Percentiles rank a stretch among this genome's conserved stretches.
These are phyloP conservation scores for Pseudopithomyces chartarum DNA, from an alignment of 2,329 filamentous ascomycete genomes.

Conservation along the genomic window DNA sequence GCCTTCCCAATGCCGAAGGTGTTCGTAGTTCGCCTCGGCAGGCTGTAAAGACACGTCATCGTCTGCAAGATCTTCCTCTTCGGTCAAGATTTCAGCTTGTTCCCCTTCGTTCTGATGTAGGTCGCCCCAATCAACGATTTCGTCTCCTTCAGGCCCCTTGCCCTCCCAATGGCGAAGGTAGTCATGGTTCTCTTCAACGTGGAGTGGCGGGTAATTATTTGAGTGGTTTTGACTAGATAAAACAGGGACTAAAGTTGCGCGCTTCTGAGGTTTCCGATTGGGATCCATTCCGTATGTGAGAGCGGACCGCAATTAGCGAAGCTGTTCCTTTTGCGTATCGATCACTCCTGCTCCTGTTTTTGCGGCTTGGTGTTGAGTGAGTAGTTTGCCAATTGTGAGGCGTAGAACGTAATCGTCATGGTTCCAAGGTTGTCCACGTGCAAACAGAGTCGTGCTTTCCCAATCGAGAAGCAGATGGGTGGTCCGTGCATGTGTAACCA, in stretches of 20 bases:
- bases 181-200: conserved; percentile 15
- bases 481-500: too few species aligned
- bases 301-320: too few species aligned
- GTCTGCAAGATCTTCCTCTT: too few species aligned
- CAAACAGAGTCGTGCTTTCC: too few species aligned
- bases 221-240: not conserved
- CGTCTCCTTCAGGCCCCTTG: conserved; percentile 4
- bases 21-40: conserved; percentile 18
- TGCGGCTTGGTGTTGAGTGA: not conserved
- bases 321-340: not conserved
- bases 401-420: not conserved
- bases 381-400: too few species aligned
- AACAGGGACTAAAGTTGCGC: not conserved
- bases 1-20: conserved; percentile 35
- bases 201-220: not conserved
- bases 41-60: too few species aligned
- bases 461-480: too few species aligned
- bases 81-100: conserved; percentile 11
- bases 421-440: not conserved
- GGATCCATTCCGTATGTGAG: too few species aligned
- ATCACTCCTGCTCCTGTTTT: not conserved
- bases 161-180: conserved; percentile 36
- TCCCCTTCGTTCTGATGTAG: conserved; percentile 1
- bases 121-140: conserved; percentile 14
- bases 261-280: conserved; percentile 4